A percentile compares a stretch with the other conserved stretches of the same genome.
Conservation (phyloP, 1,284 basidiomycete genomes). For the Tilletia caries region DNA sequence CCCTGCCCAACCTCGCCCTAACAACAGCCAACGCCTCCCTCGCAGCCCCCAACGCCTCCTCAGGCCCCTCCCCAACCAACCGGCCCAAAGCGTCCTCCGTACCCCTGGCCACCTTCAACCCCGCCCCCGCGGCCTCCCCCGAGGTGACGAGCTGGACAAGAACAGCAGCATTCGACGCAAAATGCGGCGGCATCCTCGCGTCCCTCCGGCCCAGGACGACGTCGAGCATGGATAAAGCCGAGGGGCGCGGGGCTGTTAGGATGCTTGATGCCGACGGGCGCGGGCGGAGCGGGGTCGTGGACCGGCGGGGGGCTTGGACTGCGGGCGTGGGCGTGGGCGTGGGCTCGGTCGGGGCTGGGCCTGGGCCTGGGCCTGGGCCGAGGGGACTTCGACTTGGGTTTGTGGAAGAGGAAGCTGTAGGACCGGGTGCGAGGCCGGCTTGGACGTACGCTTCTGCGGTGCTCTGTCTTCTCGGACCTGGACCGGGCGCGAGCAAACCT, state of each 20-base stretch:
- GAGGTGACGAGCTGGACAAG: background rate
- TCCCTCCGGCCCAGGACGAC: conserved; percentile 36
- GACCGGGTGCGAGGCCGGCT: background rate
- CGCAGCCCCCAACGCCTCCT: conserved; percentile 28
- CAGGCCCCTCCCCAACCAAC: conserved; percentile 27
- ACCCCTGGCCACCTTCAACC: conserved; percentile 14
- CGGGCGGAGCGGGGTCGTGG: conserved; percentile 19
- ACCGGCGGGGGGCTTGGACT: conserved; percentile 18
- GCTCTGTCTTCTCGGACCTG: conserved; percentile 2
- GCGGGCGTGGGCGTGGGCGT: conserved; percentile 20
- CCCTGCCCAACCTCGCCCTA: background rate
- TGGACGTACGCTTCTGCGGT: conserved; percentile 3
- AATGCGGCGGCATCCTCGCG: conserved; percentile 45
- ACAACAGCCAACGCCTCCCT: conserved; percentile 19
- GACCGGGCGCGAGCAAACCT: background rate
- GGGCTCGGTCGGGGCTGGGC: conserved; percentile 13
- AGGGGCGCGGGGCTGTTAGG: conserved; percentile 29
- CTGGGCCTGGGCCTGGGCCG: too few relatives aligned
- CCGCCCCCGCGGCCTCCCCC: conserved; percentile 23
- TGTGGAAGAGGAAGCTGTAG: background rate
- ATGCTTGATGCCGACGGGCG: conserved; percentile 27
- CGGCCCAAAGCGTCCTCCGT: conserved; percentile 23
- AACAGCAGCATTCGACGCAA: conserved; percentile 31
- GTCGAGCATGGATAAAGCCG: conserved; percentile 40
- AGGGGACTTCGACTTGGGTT: background rate